Evolutionary conservation across 202 grass and related monocot species (phyloP).

Genomic region (Schoenoplectus triqueter): DNA sequence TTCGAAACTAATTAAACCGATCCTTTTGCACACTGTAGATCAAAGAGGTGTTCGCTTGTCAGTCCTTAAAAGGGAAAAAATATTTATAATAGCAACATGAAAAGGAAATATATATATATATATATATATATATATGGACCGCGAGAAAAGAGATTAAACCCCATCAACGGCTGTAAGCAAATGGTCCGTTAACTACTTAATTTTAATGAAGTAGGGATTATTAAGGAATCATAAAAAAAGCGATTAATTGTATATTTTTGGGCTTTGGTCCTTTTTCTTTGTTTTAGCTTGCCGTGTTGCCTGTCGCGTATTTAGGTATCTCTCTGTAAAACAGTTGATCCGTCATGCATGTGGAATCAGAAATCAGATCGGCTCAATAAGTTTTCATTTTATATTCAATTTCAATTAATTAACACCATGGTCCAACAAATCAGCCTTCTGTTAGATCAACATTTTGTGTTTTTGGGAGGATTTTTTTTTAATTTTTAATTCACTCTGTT

Average conservation of each 20-base stretch:
- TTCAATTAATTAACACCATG: background rate
- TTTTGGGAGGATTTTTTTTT: no score
- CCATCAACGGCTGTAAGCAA: background rate
- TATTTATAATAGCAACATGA: no score
- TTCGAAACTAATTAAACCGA: no score
- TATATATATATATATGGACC: background rate
- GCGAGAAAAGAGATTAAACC: background rate
- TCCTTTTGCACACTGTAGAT: no score
- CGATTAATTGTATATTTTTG: background rate
- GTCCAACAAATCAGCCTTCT: background rate
- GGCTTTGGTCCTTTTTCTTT: background rate
- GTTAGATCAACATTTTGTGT: background rate
- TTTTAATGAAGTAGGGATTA: conserved; percentile 9
- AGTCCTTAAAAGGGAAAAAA: no score
- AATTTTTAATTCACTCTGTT: no score
- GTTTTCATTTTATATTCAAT: background rate
- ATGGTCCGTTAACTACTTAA: background rate
- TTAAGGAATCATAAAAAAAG: background rate
- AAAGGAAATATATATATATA: no score
- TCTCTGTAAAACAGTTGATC: background rate
- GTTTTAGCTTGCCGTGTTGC: background rate
- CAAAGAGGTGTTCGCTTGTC: no score
- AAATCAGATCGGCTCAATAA: background rate
- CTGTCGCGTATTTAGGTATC: background rate
- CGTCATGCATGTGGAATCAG: background rate